These are phyloP conservation scores for Lentinula raphanica DNA, from an alignment of 768 basidiomycete species.

Conservation along the genomic window DNA sequence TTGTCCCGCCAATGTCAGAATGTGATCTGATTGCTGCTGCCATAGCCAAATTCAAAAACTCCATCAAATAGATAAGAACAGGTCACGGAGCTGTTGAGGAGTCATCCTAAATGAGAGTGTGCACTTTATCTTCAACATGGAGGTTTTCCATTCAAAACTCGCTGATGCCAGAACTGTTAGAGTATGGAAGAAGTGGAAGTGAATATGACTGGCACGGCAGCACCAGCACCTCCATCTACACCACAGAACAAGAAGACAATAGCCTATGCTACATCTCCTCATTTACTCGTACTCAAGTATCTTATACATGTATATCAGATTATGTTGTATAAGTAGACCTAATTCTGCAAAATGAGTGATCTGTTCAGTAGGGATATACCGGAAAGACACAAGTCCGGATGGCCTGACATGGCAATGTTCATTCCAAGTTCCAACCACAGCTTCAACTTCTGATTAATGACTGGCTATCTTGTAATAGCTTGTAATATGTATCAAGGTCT, in stretches of 20 bases:
- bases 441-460: too few relatives aligned
- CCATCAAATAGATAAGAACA: conserved; percentile 43
- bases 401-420: too few relatives aligned
- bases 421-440: too few relatives aligned
- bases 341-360: too few relatives aligned
- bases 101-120: conserved; percentile 80
- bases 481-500: too few relatives aligned
- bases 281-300: too few relatives aligned
- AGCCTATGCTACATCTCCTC: conserved; percentile 44
- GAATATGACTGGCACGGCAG: conserved; percentile 6
- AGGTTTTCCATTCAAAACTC: conserved; percentile 72
- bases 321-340: too few relatives aligned
- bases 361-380: too few relatives aligned
- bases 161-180: conserved; percentile 81
- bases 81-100: conserved; percentile 77
- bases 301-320: too few relatives aligned
- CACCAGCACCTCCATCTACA: conserved; percentile 41
- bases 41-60: conserved; percentile 57
- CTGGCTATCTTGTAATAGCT: too few relatives aligned
- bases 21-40: conserved; percentile 68
- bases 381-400: too few relatives aligned
- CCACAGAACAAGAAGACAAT: conserved; percentile 59
- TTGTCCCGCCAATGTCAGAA: conserved; percentile 57
- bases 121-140: conserved; percentile 87
- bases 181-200: conserved; percentile 55